A percentile compares a stretch with the other conserved stretches of the same genome.
Conservation (phyloP, 768 basidiomycete genomes). For the Boletus vinaceobasis region DNA sequence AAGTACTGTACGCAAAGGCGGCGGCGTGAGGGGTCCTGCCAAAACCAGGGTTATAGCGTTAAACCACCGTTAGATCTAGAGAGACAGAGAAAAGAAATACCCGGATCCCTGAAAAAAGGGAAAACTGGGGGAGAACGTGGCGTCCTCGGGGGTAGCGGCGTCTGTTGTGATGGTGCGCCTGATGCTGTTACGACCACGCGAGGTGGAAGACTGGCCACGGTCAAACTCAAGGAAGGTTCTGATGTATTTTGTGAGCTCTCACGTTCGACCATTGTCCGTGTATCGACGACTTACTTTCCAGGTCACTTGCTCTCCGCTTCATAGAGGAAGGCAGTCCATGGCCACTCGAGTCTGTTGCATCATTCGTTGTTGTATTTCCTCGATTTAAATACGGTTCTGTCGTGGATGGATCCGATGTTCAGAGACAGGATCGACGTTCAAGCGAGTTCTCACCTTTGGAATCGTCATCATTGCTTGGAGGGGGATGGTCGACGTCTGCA, state of each 20-base stretch:
- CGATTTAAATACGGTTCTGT: not conserved
- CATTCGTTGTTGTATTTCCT: not conserved
- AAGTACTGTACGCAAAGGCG: slow-evolving; percentile 47
- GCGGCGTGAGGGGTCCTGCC: slow-evolving; percentile 15
- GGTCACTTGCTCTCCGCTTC: not conserved
- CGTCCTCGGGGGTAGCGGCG: slow-evolving; percentile 3
- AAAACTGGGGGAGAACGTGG: slow-evolving; percentile 10
- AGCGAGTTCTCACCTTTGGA: not conserved
- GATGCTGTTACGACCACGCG: slow-evolving; percentile 6
- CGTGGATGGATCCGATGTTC: not conserved
- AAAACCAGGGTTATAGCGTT: not conserved
- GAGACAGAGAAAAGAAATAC: not conserved
- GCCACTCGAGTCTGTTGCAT: not conserved
- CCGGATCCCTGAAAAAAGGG: slow-evolving; percentile 15
- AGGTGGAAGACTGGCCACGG: slow-evolving; percentile 7
- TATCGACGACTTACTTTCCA: slow-evolving; percentile 7
- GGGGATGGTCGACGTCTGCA: not conserved
- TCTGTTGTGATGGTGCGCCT: slow-evolving; percentile 14
- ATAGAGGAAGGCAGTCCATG: not conserved
- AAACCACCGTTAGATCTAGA: no score
- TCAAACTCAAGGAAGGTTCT: slow-evolving; percentile 18
- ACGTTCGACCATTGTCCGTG: no score
- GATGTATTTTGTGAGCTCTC: not conserved
- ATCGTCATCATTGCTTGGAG: not conserved
- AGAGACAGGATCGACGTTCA: not conserved